Conservation (phyloP, 2,329 filamentous ascomycete genomes). For the Penicillium polonicum region DNA sequence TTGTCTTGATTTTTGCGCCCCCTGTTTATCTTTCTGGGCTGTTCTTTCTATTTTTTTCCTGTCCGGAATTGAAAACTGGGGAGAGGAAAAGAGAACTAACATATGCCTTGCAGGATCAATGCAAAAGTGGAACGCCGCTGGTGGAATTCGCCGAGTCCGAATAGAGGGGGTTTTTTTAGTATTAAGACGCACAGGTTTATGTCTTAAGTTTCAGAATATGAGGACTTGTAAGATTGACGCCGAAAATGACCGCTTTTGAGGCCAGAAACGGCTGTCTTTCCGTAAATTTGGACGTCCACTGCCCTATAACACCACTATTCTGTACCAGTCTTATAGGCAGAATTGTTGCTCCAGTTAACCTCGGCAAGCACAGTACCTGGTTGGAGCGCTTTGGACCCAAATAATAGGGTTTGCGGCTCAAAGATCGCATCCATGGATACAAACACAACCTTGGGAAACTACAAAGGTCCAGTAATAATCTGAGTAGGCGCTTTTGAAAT, state of each 20-base stretch:
- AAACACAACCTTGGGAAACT: background rate
- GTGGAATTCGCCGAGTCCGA: conserved; percentile 62
- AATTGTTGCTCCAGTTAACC: background rate
- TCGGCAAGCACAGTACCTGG: background rate
- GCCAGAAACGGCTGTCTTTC: no score
- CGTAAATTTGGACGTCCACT: no score
- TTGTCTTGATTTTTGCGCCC: background rate
- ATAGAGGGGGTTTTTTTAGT: background rate
- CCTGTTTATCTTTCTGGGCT: background rate
- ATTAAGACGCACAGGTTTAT: background rate
- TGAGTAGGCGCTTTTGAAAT: no score
- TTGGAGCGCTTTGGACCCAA: background rate
- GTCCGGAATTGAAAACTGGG: background rate
- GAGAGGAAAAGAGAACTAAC: conserved; percentile 21
- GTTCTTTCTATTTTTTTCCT: no score
- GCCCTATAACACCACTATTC: no score
- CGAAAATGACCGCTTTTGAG: no score
- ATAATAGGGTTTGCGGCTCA: background rate
- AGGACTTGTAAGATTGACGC: no score
- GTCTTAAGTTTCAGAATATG: no score
- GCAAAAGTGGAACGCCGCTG: conserved; percentile 71
- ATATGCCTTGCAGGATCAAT: conserved; percentile 61
- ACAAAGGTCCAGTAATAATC: background rate
- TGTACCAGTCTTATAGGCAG: no score
- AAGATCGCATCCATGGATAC: background rate